Evolutionary conservation across 345 rosid genomes (phyloP).

Genomic region (Brassica incana): DNA sequence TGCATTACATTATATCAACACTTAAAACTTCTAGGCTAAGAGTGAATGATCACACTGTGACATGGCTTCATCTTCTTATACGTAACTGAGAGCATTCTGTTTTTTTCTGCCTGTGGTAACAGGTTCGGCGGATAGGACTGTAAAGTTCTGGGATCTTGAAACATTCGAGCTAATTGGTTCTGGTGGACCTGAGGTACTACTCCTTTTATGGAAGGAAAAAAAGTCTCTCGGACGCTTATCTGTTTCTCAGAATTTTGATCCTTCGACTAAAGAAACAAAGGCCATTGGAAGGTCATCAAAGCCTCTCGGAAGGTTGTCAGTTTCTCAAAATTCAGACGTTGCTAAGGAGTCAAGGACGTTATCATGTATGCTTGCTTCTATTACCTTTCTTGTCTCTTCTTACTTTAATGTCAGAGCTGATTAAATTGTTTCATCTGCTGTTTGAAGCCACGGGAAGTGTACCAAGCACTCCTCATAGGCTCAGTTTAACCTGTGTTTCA

Average conservation of each 20-base stretch:
- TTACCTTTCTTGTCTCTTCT: not conserved
- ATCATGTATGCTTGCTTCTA: constrained; percentile 50
- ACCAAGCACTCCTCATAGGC: constrained; percentile 83
- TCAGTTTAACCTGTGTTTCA: constrained; percentile 45
- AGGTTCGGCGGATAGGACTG: constrained; percentile 98
- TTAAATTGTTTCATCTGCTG: constrained; percentile 22
- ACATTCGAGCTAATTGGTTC: constrained; percentile 96
- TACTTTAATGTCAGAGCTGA: not conserved
- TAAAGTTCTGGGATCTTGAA: constrained; percentile 97
- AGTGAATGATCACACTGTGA: too few relatives aligned
- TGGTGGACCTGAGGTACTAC: constrained; percentile 85
- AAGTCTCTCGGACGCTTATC: constrained; percentile 81
- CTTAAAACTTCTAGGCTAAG: too few relatives aligned
- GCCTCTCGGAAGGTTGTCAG: constrained; percentile 78
- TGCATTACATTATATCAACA: too few relatives aligned
- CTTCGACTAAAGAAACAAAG: constrained; percentile 69
- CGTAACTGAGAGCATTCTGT: not conserved
- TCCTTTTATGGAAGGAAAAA: constrained; percentile 55
- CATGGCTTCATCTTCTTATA: too few relatives aligned
- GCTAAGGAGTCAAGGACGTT: constrained; percentile 60
- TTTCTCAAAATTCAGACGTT: constrained; percentile 81
- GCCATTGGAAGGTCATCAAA: constrained; percentile 71
- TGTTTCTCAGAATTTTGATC: constrained; percentile 79
- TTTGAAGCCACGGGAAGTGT: constrained; percentile 78
- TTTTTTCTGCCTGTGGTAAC: constrained; percentile 11